Evolutionary conservation across 768 basidiomycete species (phyloP).

Genomic region (Auricularia cornea): DNA sequence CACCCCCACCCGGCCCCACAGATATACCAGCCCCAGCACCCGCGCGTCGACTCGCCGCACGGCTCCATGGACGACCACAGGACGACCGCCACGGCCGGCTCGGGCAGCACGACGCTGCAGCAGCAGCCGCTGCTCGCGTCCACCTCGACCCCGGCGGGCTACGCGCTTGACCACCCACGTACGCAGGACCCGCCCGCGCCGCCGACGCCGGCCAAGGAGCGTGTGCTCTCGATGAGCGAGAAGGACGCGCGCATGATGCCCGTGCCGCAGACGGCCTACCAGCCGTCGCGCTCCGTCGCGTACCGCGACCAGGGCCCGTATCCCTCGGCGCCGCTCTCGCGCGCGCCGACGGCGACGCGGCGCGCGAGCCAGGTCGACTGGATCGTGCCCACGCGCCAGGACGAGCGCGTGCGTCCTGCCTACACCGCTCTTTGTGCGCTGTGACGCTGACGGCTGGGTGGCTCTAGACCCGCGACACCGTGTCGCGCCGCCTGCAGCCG

Average conservation of each 20-base stretch:
- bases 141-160: background rate
- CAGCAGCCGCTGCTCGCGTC: background rate
- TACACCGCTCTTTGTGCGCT: background rate
- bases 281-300: no score
- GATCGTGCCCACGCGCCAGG: background rate
- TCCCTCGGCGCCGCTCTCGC: background rate
- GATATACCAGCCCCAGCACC: background rate
- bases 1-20: background rate
- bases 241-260: background rate
- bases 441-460: background rate
- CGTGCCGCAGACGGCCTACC: background rate
- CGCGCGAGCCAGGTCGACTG: background rate
- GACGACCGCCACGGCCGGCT: background rate
- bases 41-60: background rate
- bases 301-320: background rate
- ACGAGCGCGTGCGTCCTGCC: background rate
- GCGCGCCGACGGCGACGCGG: background rate
- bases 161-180: background rate
- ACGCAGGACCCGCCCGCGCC: background rate
- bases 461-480: background rate
- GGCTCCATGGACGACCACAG: background rate
- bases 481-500: background rate
- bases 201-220: background rate
- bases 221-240: background rate
- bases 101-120: background rate